Percentiles rank a stretch among this genome's conserved stretches.
Evolutionary conservation across 305 asterid genomes (phyloP).

Genomic region (Plantago rigida): DNA sequence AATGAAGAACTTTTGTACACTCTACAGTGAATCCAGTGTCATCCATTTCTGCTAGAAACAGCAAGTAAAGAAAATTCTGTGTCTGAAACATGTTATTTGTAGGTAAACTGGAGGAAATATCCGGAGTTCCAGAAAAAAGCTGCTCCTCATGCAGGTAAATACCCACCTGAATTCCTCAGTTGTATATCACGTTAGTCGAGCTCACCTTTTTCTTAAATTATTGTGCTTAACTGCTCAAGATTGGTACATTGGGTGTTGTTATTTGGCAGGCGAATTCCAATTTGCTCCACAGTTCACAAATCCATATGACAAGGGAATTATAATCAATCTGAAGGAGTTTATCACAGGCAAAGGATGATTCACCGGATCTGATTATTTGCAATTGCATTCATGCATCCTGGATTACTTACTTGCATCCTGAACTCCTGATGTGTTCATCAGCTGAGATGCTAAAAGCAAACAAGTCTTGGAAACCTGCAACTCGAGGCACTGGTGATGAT

Average conservation of each 20-base stretch:
- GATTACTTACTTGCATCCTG: too few species aligned
- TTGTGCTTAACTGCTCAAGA: too few species aligned
- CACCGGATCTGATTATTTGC: not conserved
- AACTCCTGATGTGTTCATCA: too few species aligned
- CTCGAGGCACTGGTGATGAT: too few species aligned
- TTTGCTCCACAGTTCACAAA: slow-evolving; percentile 28
- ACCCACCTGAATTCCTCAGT: slow-evolving; percentile 13
- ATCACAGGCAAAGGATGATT: slow-evolving; percentile 24
- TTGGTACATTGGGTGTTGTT: not conserved
- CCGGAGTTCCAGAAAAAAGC: slow-evolving; percentile 37
- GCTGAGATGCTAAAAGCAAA: too few species aligned
- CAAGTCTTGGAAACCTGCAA: too few species aligned
- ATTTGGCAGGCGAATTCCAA: slow-evolving; percentile 27
- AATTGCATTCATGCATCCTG: too few species aligned
- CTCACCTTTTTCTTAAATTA: not conserved
- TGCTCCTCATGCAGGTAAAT: slow-evolving; percentile 30
- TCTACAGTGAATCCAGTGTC: not conserved
- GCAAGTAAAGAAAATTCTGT: not conserved
- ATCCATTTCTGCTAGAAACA: not conserved
- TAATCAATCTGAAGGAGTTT: slow-evolving; percentile 44
- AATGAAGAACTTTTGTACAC: not conserved
- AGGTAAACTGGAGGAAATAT: slow-evolving; percentile 49
- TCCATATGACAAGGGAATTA: slow-evolving; percentile 42
- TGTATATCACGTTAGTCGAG: not conserved
- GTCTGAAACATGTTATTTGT: slow-evolving; percentile 21